Evolutionary conservation across 805 yeast genomes (phyloP), one percentile per base, ranked within the genome.

Genomic region (Saccharomycopsis babjevae): DNA sequence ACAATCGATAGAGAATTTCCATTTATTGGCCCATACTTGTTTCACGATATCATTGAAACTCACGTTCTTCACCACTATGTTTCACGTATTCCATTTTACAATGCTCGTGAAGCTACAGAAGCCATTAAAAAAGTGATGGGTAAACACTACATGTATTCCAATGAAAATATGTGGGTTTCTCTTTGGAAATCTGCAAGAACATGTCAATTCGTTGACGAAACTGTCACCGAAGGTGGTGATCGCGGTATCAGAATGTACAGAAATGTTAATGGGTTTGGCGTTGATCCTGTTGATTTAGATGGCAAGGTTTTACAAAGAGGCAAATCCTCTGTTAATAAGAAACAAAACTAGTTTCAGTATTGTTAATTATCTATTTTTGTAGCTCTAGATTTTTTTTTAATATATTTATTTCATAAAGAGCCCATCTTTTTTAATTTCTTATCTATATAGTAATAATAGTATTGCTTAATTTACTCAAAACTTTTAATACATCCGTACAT

Each of bases 41-140:
- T 89, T 83, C 96, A 89, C 74, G 96, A 88, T 72, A 89, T 89
- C 70, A 88, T 89, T 70, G 96, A 89, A 76, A 89, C 96, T 59
- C 96, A 89, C 71, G 96, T 89, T 59, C 79, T 86, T 68, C 96
- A 89, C 76, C 96, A 89, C 75, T 89, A 81, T 73, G 84, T 82
- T 65, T 85, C 92, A 11, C 79, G 96, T 73, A 88, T 89, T 66
- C 96, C 96, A 56, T 89, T 89, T 77, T 89, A 89, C 79, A 85
- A 88, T 68, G 96, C 86, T n/a, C 80, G 93, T 72, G 83, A 82
- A 69, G 94, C 88, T 57, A 79, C 89, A 62, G 89, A 76, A 64
- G 93, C 88, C 59, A 85, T 89, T 73, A 83, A 84, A 76, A 83
- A 84, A 73, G 93, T 86, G 63, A 85, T 89, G 94, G 96, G 96